These are phyloP conservation scores for Pleurotus platypus DNA, from an alignment of 768 basidiomycete species.

Conservation along the genomic window DNA sequence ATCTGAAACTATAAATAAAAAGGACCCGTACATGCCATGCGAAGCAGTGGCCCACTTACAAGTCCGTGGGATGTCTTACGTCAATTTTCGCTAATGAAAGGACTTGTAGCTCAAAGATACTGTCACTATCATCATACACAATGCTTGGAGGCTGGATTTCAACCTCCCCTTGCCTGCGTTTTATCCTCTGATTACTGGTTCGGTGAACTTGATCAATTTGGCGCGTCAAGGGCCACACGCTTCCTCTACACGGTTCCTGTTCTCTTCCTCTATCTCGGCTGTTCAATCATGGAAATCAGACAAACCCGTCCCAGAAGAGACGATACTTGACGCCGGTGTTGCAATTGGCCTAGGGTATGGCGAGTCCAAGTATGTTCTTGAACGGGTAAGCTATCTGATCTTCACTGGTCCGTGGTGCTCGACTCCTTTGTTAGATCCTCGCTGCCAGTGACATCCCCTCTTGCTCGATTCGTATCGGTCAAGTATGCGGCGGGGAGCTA, in stretches of 20 bases:
- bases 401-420: not conserved
- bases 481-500: conserved; percentile 26
- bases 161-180: conserved; percentile 40
- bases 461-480: conserved; percentile 26
- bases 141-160: conserved; percentile 49
- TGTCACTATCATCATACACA: conserved; percentile 29
- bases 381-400: conserved; percentile 22
- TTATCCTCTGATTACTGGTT: conserved; percentile 37
- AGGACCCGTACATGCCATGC: too few species aligned
- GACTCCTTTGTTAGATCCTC: conserved; percentile 15
- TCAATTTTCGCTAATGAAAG: too few species aligned
- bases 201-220: conserved; percentile 37
- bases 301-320: conserved; percentile 24
- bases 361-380: conserved; percentile 33
- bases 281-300: conserved; percentile 19
- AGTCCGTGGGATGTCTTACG: too few species aligned
- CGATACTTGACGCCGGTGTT: conserved; percentile 18
- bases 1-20: too few species aligned
- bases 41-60: too few species aligned
- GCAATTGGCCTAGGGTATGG: conserved; percentile 33
- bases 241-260: conserved; percentile 25
- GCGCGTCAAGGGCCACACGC: conserved; percentile 17
- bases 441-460: conserved; percentile 19
- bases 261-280: conserved; percentile 29
- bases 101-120: conserved; percentile 16